Evolutionary conservation across 495 filamentous ascomycete species (phyloP), one percentile per base, ranked within the genome.

Genomic region (Talaromyces ruber): DNA sequence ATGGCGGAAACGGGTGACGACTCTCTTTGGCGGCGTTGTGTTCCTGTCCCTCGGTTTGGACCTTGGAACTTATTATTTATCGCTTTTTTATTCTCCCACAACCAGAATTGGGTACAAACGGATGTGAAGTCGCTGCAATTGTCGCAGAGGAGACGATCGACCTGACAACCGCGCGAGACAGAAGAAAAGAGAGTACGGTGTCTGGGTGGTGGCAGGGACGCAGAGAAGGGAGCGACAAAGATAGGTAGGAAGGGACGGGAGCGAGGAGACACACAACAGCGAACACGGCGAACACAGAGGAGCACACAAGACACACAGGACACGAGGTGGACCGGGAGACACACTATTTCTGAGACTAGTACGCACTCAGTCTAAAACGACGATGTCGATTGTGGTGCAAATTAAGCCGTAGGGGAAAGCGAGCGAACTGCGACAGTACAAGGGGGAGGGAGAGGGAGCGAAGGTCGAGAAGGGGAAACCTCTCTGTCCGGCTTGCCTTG

Each of bases 101-200:
- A 21, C n/a, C 43, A 21, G 12, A 47, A 47, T 18, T n/a, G 43
- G 34, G 9, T 21, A 47, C 16, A 43, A 43, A 16, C 14, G 43
- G 18, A 47, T 21, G 18, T 47, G 43, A 47, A 58, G 37, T 32
- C 24, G 43, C 43, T 47, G 37, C 58, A 52, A 34, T 32, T 45
- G 59, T 47, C 59, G 45, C 59, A 30, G 54, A 14, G 9, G 43
- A 53, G 45, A 45, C 58, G 29, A 47, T 28, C 34, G 34, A 37
- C 9, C 58, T 60, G 11, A 5, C 55, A 56, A 62, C 63, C 63
- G 68, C 28, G 43, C 51, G 64, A 63, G 39, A 64, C 60, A 68
- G 63, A 69, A 67, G 64, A 65, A 65, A 69, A 64, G 64, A 59
- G 62, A 66, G 62, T 62, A 65, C 59, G 66, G 21, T 52, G 59